Evolutionary conservation across 139 green algal species (phyloP), one percentile per base, ranked within the genome.

Genomic region (Zygnema circumcarinatum): DNA sequence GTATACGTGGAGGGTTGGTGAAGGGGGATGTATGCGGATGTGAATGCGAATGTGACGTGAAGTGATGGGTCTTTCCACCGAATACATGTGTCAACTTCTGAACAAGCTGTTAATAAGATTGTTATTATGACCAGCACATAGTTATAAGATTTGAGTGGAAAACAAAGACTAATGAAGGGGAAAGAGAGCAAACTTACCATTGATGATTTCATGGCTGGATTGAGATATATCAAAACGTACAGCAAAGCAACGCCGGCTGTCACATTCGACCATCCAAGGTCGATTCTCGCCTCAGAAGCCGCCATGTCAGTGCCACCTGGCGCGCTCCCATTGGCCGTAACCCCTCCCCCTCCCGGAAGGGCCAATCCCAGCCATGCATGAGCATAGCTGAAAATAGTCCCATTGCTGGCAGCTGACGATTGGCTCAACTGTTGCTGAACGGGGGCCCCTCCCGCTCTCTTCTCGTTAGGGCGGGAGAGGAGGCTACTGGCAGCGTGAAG

Each of bases 221-320:
- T 90, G 39, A 87, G 76, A 1, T 88, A 33, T 22, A 87, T 29
- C 1, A 90, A 69, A 42, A 88, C 83, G 52, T 90, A 90, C 33
- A 90, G 31, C 35, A 90, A 68, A 35, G 84, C 20, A 29, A 82
- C 29, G 1, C 32, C 85, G 1, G 80, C 83, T 39, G 78, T 88
- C 0, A 62, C 41, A 36, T 80, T 72, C 0, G 62, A 89, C 78
- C 75, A 87, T 41, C 69, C 67, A n/a, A 83, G 7, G 32, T 83
- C 75, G 16, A 78, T 78, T 39, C 11, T 41, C 7, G 36, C 7
- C 69, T 78, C 69, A 39, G 69, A 78, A 11, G 20, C 21, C 11
- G 69, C 11, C 69, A 39, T 29, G 69, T 42, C 35, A 7, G 7
- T 41, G 7, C 69, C 69, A 41, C 11, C 69, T 52, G 69, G 3